Conservation (phyloP, 2,329 filamentous ascomycete species). For the Nothopassalora personata region DNA sequence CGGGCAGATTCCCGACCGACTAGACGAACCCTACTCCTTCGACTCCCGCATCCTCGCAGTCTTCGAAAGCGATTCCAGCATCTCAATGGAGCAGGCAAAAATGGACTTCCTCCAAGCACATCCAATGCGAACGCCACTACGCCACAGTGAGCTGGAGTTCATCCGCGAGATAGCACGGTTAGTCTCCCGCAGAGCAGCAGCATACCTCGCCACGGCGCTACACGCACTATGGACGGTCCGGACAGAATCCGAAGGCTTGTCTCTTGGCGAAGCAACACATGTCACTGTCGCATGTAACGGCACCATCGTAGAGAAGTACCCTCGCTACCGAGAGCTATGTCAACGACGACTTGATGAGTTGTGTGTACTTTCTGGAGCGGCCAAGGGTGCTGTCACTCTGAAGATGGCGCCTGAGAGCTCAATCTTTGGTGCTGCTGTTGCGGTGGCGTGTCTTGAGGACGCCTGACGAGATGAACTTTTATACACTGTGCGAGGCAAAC, state of each 20-base stretch:
- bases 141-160: conserved; percentile 45
- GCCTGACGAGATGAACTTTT: background rate
- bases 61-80: conserved; percentile 47
- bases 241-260: conserved; percentile 41
- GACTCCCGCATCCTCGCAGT: conserved; percentile 56
- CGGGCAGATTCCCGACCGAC: conserved; percentile 49
- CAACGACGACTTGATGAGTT: conserved; percentile 61
- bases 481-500: too few relatives aligned
- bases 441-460: conserved; percentile 36
- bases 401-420: conserved; percentile 69
- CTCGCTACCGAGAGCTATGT: conserved; percentile 57
- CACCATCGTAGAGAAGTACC: conserved; percentile 74
- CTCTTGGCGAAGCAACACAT: conserved; percentile 29
- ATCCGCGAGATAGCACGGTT: conserved; percentile 48
- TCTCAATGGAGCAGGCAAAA: conserved; percentile 36
- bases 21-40: conserved; percentile 54
- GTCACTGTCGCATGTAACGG: conserved; percentile 68
- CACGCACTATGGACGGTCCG: conserved; percentile 57
- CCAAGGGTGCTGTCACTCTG: conserved; percentile 50
- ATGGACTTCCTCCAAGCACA: conserved; percentile 50
- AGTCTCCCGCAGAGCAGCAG: conserved; percentile 56
- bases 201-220: conserved; percentile 58
- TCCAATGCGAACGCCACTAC: conserved; percentile 37
- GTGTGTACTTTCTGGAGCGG: conserved; percentile 37
- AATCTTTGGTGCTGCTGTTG: conserved; percentile 68